Conservation (phyloP, 768 basidiomycete species). For the Calvatia gigantea region DNA sequence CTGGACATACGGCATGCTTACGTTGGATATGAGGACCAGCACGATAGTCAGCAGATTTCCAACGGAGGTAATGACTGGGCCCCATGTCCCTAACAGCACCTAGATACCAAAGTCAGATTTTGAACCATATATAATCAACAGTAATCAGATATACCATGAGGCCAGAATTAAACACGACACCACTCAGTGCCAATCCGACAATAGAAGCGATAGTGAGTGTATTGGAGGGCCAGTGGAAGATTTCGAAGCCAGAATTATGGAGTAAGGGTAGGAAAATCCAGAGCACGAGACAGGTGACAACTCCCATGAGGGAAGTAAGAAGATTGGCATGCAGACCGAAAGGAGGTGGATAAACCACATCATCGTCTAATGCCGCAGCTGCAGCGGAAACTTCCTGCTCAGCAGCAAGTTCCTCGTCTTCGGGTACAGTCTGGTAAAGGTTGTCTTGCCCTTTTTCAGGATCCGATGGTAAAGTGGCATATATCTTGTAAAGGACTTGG, state of each 20-base stretch:
- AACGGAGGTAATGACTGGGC: conserved; percentile 83
- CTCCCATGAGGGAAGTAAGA: conserved; percentile 75
- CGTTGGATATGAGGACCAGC: conserved; percentile 78
- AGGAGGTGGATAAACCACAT: conserved; percentile 56
- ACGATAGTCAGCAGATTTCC: conserved; percentile 95
- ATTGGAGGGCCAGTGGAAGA: conserved; percentile 62
- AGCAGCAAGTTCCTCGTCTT: conserved; percentile 26
- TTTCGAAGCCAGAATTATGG: conserved; percentile 61
- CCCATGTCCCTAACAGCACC: conserved; percentile 84
- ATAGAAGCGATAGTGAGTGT: conserved; percentile 46
- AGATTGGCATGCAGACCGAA: conserved; percentile 86
- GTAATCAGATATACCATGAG: conserved; percentile 58
- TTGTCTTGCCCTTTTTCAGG: conserved; percentile 43
- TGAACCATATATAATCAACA: not conserved
- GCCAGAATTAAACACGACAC: conserved; percentile 80
- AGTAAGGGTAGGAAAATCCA: conserved; percentile 81
- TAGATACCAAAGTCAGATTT: conserved; percentile 25
- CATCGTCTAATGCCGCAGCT: conserved; percentile 19
- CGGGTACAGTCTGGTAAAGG: conserved; percentile 43
- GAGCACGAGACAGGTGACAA: conserved; percentile 66
- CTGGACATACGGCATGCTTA: conserved; percentile 23
- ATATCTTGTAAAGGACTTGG: conserved; percentile 83
- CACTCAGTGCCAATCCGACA: conserved; percentile 62
- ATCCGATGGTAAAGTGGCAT: conserved; percentile 67
- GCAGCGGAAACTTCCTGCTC: conserved; percentile 2